Evolutionary conservation across 164 flowering plant genomes (phyloP), one percentile per base, ranked within the genome.

Genomic region (Magnolia sinica): DNA sequence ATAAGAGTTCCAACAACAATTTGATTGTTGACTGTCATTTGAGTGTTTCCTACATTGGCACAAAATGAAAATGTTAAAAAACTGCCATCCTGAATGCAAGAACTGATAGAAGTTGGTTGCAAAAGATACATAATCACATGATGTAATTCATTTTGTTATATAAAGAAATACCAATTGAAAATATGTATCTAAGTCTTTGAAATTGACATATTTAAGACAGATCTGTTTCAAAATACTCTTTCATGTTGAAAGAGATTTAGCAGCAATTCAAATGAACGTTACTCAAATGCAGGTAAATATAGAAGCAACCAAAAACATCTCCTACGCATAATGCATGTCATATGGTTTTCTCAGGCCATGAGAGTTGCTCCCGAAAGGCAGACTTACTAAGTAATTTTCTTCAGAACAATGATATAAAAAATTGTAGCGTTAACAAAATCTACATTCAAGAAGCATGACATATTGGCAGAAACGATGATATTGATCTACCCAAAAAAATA

Each of bases 21-120:
- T 79, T 95, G 98, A 81, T 95, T 93, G 90, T 95, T 95, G 74
- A 95, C 98, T 7, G 98, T 95, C 96, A 93, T 85, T 79, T 95
- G 98, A 50, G 98, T 95, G 78, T 92, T 85, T 77, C 96, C 98
- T 93, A 77, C 19, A 83, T 24, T 67, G 84, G 63, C 29, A n/a
- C 55, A 70, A 70, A 50, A 74, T n/a, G 64, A 49, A 37, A 11
- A 8, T 52, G 22, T 64, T 20, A 9, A 23, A 64, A 3, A 64
- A 61, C 20, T 14, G 22, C 14, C 24, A 37, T 64, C 58, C 23
- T 52, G 50, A 16, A 58, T 16, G 61, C 29, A 55, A 52, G 19
- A 71, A 71, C 9, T 7, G 16, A 55, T 55, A 55, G 16, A 55
- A 55, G 61, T 55, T 55, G 61, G 61, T 19, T 37, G 45, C 19